A percentile compares a stretch with the other conserved stretches of the same genome.
phyloP scores from a whole-genome alignment of 2,329 filamentous ascomycete species.

The Akanthomyces muscarius region DNA sequence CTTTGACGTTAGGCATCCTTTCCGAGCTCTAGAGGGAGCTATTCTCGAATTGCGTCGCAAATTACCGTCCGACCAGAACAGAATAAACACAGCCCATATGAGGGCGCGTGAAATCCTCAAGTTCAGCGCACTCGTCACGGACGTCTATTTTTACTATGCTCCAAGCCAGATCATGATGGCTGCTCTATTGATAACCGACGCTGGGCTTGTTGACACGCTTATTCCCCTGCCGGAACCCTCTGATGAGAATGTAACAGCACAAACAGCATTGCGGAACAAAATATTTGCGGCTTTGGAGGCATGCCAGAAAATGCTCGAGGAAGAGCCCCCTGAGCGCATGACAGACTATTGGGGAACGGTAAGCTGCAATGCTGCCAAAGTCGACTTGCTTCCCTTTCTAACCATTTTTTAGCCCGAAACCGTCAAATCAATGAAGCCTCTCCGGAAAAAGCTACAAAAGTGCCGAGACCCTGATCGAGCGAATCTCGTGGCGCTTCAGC shows the following conservation, averaged over 20 bases:
- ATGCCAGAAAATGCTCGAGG: constrained; percentile 52
- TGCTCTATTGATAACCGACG: constrained; percentile 71
- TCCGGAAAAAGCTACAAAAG: constrained; percentile 66
- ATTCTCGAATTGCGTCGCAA: constrained; percentile 75
- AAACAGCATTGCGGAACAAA: constrained; percentile 39
- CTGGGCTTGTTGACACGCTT: constrained; percentile 51
- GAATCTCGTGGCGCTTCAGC: constrained; percentile 66
- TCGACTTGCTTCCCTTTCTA: background rate
- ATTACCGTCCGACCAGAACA: constrained; percentile 54
- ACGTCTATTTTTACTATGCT: constrained; percentile 95
- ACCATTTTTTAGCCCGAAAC: constrained; percentile 37
- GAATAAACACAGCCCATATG: constrained; percentile 62
- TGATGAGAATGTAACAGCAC: constrained; percentile 21
- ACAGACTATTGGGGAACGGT: constrained; percentile 52
- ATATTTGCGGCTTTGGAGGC: constrained; percentile 45
- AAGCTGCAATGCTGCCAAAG: constrained; percentile 22
- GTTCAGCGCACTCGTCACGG: constrained; percentile 78
- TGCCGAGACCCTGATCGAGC: constrained; percentile 72
- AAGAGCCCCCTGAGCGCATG: constrained; percentile 54
- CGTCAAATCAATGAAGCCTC: constrained; percentile 45
- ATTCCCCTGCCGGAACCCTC: constrained; percentile 38
- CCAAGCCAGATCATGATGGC: constrained; percentile 92
- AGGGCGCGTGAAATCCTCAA: constrained; percentile 70
- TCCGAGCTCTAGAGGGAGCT: constrained; percentile 79
- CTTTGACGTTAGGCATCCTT: constrained; percentile 89